Base-by-base conservation (phyloP, 345 rosid genomes). In the Populus ilicifolia region DNA sequence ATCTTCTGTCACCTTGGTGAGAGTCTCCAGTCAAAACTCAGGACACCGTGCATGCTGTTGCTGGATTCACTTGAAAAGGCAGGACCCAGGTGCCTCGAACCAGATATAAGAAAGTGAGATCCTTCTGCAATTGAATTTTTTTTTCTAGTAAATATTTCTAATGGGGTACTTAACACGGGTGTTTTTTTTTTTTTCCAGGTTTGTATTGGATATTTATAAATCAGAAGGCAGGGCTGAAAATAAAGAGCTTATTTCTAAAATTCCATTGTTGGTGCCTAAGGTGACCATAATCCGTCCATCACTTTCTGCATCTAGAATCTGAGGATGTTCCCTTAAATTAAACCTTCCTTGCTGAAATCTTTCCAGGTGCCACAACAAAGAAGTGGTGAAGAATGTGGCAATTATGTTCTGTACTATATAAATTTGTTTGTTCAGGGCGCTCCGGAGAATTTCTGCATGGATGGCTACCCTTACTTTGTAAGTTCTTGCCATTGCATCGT, bases 301-400 rank as follows among this genome's bases (percentile, higher is more conserved):
- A 48, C 35, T 23, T 74, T 61, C 10, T 43, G 17, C 59, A n/a
- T 70, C 13, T 61, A 6, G 68, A n/a, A 27, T n/a, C 23, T 16
- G 3, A 27, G 21, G 18, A 67, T 74, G 67, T 63, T 21, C 4
- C 16, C 17, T n/a, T 33, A 23, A 36, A 9, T 41, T 30, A 18
- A 13, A 29, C 12, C 6, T 66, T 7, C 11, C 8, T 25, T 50
- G 5, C 70, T 38, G 67, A 17, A 23, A 62, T 74, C 33, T 44
- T 65, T 66, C 2, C 68, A 92, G 97, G 97, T 90, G 67, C 94
- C 97, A 29, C 97, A 89, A 66, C 97, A 92, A 79, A 87, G 88
- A 76, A 79, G 89, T 64, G 89, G 72, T 68, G 87, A 76, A 41
- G 94, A 90, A 80, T 92, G 97, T 80, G 97, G 94, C 44, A 85